Base-by-base conservation (phyloP, 208 protist genomes). In the Blechomonas ayalai region DNA sequence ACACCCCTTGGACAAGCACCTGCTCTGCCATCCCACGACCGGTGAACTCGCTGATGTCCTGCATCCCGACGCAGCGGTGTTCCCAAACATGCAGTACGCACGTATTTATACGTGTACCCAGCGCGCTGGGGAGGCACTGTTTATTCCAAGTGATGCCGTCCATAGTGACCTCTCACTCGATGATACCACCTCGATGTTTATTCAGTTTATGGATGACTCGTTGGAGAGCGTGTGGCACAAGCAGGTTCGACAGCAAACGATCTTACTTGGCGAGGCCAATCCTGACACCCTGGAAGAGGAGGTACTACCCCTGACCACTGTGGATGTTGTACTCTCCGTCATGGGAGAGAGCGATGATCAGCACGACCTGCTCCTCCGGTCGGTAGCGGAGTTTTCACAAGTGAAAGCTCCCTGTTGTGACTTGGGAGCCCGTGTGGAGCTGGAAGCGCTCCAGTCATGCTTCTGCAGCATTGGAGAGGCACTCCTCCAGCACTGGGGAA, bases 71-170 rank as follows among this genome's bases (percentile, higher is more conserved):
- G 5, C 9, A 0, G 24, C 26, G 8, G 5, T 13, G 10, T 59
- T 43, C 35, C 58, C 59, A 5, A 32, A 49, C 6, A 47, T 44
- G 10, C 27, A 37, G 5, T 39, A 62, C 40, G 58, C 65, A 5
- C 27, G 65, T 4, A 38, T 73, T 9, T 73, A 57, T 37, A 40
- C 48, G 16, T 42, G 54, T 19, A 51, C 45, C 15, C 65, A 73
- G 34, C 15, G 40, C 7, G 59, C 44, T 13, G 65, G 65, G 10
- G 58, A 73, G 24, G 56, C 65, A 0, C 23, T 73, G 1, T 73
- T 73, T 40, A 13, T 73, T 9, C 65, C 65, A n/a, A 51, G 41
- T 38, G 65, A 73, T 25, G 65, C 58, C 6, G 29, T 67, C n/a
- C 34, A 57, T 43, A 26, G 29, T 5, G 54, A 65, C 3, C 10